These are phyloP conservation scores for Zasmidium citrigriseum DNA, from an alignment of 2,329 filamentous ascomycete species.

Conservation along the genomic window DNA sequence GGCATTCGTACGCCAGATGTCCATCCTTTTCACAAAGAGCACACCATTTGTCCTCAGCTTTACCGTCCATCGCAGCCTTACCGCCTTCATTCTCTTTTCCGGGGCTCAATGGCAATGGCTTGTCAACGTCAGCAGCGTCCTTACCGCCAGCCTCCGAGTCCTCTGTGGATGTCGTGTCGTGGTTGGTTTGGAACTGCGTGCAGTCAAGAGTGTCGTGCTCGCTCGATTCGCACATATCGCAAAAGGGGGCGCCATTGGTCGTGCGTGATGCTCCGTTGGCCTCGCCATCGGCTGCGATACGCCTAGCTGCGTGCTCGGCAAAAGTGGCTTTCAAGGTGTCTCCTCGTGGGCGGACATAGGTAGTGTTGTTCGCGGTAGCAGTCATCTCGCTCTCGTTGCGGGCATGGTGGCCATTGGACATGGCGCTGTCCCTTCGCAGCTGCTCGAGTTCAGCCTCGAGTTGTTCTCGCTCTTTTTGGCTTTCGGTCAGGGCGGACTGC, in stretches of 20 bases:
- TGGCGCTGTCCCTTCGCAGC: constrained; percentile 38
- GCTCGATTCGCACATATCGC: constrained; percentile 89
- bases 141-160: constrained; percentile 16
- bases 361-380: constrained; percentile 22
- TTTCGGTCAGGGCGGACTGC: constrained; percentile 63
- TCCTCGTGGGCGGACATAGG: constrained; percentile 41
- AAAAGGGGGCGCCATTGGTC: constrained; percentile 62
- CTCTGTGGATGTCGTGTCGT: constrained; percentile 16
- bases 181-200: constrained; percentile 48
- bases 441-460: constrained; percentile 87
- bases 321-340: constrained; percentile 64
- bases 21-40: constrained; percentile 94
- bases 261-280: constrained; percentile 5
- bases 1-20: constrained; percentile 69
- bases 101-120: constrained; percentile 17
- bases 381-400: constrained; percentile 34
- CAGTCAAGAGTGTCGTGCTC: constrained; percentile 95
- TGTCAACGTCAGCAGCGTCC: constrained; percentile 10
- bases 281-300: not conserved
- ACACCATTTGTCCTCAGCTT: constrained; percentile 80
- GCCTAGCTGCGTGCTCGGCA: constrained; percentile 64
- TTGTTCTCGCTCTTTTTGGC: constrained; percentile 80
- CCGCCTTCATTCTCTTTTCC: constrained; percentile 23
- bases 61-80: constrained; percentile 25
- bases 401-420: constrained; percentile 40